Base-by-base conservation (phyloP, 345 rosid genomes). In the Odontarrhena argentea region DNA sequence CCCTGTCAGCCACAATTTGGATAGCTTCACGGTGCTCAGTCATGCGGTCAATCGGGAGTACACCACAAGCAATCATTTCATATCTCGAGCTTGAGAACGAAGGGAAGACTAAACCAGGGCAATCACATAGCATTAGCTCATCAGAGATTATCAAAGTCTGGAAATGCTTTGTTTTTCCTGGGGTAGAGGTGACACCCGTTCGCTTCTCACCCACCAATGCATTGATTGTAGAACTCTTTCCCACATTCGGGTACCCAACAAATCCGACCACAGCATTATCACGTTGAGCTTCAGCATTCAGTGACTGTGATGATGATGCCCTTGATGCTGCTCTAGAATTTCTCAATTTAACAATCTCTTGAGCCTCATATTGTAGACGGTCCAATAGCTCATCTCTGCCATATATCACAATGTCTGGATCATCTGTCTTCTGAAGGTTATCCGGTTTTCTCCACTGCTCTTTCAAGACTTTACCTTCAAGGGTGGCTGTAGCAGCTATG, bases 101-200 rank as follows among this genome's bases (percentile, higher is more conserved):
- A 22, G 97, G 94, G 72, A 90, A 90, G 5, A 93, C 96, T 75
- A 88, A 76, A 46, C 98, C 94, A 24, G 96, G 98, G 58, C 98
- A 90, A 68, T 90, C 98, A 6, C 98, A 90, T 2, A 93, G 82
- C 48, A 85, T 90, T 14, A 93, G 69, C 70, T 86, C 83, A 48
- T 88, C 85, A 0, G 96, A 91, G 41, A 93, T 88, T 44, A 85
- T 85, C 49, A 88, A 68, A 5, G 98, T 93, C 73, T 90, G 98
- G 80, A 93, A 93, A 73, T 93, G 97, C 75, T 88, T 93, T 2
- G 98, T 93, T 80, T 93, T 93, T 32, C 98, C 98, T 0, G 98
- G 97, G 14, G 98, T 90, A 36, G 96, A 86, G 52, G 97, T 93
- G 40, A 93, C 97, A 22, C 98, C 97, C 5, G 96, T 86, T 47